Evolutionary conservation across 495 filamentous ascomycete genomes (phyloP), one percentile per base, ranked within the genome.

Genomic region (Terfezia claveryi): DNA sequence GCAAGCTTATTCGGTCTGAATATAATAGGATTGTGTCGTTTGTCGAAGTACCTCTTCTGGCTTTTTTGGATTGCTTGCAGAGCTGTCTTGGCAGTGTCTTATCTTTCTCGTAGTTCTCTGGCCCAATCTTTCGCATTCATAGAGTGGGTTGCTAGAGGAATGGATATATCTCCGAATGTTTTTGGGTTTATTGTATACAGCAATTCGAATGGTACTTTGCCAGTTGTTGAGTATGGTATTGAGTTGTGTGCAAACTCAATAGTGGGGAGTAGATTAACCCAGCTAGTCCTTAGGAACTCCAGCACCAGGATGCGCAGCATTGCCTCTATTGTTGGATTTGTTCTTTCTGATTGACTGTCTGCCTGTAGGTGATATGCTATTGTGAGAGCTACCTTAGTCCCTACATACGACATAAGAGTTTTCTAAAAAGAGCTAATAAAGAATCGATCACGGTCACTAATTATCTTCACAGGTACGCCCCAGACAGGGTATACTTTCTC

Each of bases 311-410:
- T 46, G 2, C 57, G 49, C 0, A 61, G 4, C 16, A 37, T 54
- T 8, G 36, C 54, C 37, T 61, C 54, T 1, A 59, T 10, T 1
- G 38, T 56, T 17, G 55, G 8, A 27, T 61, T 61, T 1, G 23
- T 53, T 5, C 57, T 10, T 52, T 61, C 59, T 1, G 57, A 56
- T 17, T 56, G 36, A 12, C 59, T 41, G 23, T 61, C 57, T 5
- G 38, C 55, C 23, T 61, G 17, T 0, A 57, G 57, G 38, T 61
- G 50, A 16, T 50, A 61, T 0, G 50, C 54, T 0, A 54, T 61
- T 10, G 20, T 51, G 10, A 23, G 10, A 8, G 20, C 10, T 11
- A 11, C 9, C 10, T 11, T 51, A 8, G 20, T 23, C 9, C 49
- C 49, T 10, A 20, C 49, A 10, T 9, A 11, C 9, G 10, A 11